Evolutionary conservation across 2,329 filamentous ascomycete species (phyloP).

Genomic region (Ophiocordyceps camponoti-floridani): DNA sequence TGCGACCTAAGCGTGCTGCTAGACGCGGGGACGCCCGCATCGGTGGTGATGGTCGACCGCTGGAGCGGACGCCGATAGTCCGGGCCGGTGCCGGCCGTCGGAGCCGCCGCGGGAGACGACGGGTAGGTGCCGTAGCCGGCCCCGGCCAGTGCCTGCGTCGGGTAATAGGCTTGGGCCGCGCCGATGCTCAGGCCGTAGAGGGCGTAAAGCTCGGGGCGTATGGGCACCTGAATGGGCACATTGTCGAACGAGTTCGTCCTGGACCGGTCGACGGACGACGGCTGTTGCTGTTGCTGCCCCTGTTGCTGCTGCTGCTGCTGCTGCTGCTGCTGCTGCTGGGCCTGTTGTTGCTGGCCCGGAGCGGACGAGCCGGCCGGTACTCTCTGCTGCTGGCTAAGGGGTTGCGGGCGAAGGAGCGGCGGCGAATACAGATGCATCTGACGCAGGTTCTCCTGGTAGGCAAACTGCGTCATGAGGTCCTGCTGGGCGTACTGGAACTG

Average conservation of each 20-base stretch:
- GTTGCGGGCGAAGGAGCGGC: conserved; percentile 17
- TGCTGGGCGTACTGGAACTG: conserved; percentile 23
- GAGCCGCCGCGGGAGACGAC: conserved; percentile 34
- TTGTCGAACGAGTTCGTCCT: conserved; percentile 48
- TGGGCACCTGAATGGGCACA: conserved; percentile 37
- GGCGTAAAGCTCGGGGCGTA: conserved; percentile 38
- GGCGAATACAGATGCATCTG: conserved; percentile 17
- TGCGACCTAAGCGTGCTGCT: conserved; percentile 44
- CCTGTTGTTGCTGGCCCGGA: no score
- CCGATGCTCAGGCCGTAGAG: conserved; percentile 25
- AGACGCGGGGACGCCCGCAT: conserved; percentile 26
- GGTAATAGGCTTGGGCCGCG: conserved; percentile 25
- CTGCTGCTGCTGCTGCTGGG: conserved; percentile 10
- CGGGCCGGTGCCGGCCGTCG: conserved; percentile 18
- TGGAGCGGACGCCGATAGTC: conserved; percentile 41
- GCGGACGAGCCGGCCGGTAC: conserved; percentile 8
- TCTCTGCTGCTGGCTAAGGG: conserved; percentile 12
- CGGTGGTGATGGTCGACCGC: conserved; percentile 30
- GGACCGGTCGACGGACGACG: conserved; percentile 27
- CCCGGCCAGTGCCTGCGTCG: conserved; percentile 23
- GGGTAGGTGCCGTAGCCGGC: conserved; percentile 33
- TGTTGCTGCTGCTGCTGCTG: no score
- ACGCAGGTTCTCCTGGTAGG: conserved; percentile 19
- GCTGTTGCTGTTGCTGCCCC: no score
- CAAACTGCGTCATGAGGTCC: conserved; percentile 22